phyloP scores from a whole-genome alignment of 2,329 filamentous ascomycete genomes.

The Samsoniella hepiali region DNA sequence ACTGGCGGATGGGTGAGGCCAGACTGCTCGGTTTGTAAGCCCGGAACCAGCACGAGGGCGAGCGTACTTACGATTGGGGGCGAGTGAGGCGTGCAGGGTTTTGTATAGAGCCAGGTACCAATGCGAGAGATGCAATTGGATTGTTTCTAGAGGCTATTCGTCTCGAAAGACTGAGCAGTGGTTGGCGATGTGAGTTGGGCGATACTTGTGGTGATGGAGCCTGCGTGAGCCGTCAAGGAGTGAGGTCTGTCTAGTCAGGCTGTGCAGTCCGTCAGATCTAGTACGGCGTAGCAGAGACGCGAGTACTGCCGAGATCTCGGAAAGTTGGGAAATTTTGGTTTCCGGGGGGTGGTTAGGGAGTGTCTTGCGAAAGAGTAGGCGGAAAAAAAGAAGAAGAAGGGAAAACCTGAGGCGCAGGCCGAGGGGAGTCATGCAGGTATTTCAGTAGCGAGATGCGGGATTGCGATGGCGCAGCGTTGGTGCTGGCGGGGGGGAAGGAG shows the following conservation, averaged over 20 bases:
- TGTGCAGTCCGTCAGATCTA: slow-evolving; percentile 9
- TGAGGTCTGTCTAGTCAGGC: neutral
- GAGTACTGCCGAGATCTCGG: slow-evolving; percentile 12
- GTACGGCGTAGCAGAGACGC: slow-evolving; percentile 13
- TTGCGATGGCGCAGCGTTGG: slow-evolving; percentile 20
- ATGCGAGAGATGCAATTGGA: neutral
- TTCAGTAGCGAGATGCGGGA: slow-evolving; percentile 22
- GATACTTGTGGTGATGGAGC: neutral
- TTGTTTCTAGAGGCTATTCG: neutral
- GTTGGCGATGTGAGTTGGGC: neutral
- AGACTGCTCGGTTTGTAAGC: slow-evolving; percentile 17
- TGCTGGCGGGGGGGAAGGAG: neutral
- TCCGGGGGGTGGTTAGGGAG: neutral
- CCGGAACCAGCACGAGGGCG: neutral
- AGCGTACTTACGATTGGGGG: slow-evolving; percentile 1
- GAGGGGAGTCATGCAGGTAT: slow-evolving; percentile 27
- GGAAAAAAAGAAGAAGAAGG: slow-evolving; percentile 20
- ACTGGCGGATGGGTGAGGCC: slow-evolving; percentile 5
- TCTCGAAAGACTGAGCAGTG: neutral
- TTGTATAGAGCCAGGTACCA: neutral
- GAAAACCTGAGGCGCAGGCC: slow-evolving; percentile 29
- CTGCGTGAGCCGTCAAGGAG: neutral
- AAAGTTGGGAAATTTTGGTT: neutral
- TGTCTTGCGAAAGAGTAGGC: neutral
- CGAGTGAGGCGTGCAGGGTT: neutral